phyloP scores from a whole-genome alignment of 2,329 filamentous ascomycete species.

The Penicillium paneum region DNA sequence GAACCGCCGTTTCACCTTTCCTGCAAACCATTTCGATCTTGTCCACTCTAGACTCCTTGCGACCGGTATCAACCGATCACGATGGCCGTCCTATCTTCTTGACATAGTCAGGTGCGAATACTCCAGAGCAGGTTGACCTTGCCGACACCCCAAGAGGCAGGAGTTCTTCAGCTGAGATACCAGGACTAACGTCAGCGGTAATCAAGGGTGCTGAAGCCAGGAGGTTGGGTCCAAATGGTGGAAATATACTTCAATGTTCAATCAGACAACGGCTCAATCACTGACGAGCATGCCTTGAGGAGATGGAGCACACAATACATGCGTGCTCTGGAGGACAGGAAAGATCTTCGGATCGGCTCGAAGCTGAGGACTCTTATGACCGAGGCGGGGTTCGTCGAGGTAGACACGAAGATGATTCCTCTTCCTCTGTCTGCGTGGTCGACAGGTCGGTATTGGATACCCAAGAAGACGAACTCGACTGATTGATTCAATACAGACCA shows the following conservation, averaged over 20 bases:
- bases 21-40: conserved; percentile 71
- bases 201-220: conserved; percentile 57
- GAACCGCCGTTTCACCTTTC: conserved; percentile 67
- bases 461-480: conserved; percentile 10
- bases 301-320: conserved; percentile 66
- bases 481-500: conserved; percentile 38
- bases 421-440: conserved; percentile 70
- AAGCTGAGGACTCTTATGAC: conserved; percentile 59
- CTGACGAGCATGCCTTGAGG: conserved; percentile 61
- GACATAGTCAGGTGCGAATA: conserved; percentile 61
- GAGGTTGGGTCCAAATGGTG: conserved; percentile 85
- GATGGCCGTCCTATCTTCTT: conserved; percentile 72
- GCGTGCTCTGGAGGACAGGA: conserved; percentile 59
- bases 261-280: conserved; percentile 77
- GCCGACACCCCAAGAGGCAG: background rate
- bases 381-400: conserved; percentile 63
- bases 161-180: background rate
- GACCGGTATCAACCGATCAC: conserved; percentile 63
- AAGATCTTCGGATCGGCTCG: conserved; percentile 64
- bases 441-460: conserved; percentile 49
- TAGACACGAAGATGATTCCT: conserved; percentile 63
- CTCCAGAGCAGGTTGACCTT: background rate
- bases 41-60: conserved; percentile 67
- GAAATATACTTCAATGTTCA: conserved; percentile 84
- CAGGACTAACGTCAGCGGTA: conserved; percentile 9